Evolutionary conservation across 768 basidiomycete genomes (phyloP).

Genomic region (Tulasnella sp.): DNA sequence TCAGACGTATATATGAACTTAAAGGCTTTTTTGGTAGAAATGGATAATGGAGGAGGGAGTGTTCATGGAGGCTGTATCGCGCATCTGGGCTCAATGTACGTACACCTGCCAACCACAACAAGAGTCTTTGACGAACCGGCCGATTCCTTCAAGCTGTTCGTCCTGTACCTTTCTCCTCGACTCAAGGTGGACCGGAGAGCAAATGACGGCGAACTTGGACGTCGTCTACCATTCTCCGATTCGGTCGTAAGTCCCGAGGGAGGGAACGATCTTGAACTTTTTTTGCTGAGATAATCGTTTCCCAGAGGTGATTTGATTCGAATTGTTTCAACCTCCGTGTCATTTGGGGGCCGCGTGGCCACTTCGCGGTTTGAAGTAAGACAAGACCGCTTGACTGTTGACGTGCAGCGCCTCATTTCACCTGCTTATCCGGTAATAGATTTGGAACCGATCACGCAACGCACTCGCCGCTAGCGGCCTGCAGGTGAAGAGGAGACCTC

Average conservation of each 20-base stretch:
- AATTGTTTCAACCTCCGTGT: neutral
- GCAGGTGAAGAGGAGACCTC: slow-evolving; percentile 16
- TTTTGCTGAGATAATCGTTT: neutral
- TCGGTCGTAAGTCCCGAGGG: neutral
- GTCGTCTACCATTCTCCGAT: slow-evolving; percentile 14
- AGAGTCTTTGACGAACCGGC: neutral
- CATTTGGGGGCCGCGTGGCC: slow-evolving; percentile 4
- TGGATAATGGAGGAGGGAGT: neutral
- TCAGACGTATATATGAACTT: neutral
- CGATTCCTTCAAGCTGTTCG: neutral
- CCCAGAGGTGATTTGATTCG: slow-evolving; percentile 4
- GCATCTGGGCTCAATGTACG: neutral
- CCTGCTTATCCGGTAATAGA: neutral
- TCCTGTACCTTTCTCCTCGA: neutral
- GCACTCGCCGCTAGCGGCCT: slow-evolving; percentile 9
- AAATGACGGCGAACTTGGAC: neutral
- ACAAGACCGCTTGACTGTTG: neutral
- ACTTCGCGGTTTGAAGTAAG: slow-evolving; percentile 23
- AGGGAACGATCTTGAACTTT: neutral
- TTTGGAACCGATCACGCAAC: slow-evolving; percentile 14
- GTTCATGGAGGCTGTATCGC: slow-evolving; percentile 19
- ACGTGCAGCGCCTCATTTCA: neutral
- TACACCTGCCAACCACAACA: neutral
- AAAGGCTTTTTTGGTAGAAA: neutral
- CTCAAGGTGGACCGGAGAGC: neutral